Percentiles rank a stretch among this genome's conserved stretches.
phyloP scores from a whole-genome alignment of 192 early-diverging fungal species.

The Coemansia sp. region DNA sequence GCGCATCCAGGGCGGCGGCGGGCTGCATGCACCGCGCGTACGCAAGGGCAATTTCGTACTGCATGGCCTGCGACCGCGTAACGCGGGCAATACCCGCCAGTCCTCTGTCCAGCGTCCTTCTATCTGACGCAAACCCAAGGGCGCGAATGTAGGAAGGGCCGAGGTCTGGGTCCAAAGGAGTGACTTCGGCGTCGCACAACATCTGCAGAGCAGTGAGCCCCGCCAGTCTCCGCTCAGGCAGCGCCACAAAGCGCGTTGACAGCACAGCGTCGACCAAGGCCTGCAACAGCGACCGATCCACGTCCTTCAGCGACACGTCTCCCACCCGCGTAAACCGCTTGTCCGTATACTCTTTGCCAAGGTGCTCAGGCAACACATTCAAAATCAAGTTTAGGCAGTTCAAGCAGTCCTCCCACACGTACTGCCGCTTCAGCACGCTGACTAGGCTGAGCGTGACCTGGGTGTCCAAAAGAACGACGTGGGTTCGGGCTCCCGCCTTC shows the following conservation, averaged over 20 bases:
- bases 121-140: slow-evolving; percentile 31
- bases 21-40: slow-evolving; percentile 36
- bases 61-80: background rate
- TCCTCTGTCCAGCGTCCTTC: background rate
- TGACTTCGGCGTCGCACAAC: slow-evolving; percentile 20
- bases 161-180: background rate
- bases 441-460: slow-evolving; percentile 15
- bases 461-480: slow-evolving; percentile 19
- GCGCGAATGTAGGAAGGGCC: slow-evolving; percentile 18
- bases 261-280: slow-evolving; percentile 15
- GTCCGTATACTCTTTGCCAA: slow-evolving; percentile 7
- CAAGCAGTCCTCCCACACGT: slow-evolving; percentile 32
- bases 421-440: slow-evolving; percentile 2
- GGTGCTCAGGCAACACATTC: slow-evolving; percentile 11
- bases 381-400: slow-evolving; percentile 27
- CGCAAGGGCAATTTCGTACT: slow-evolving; percentile 28
- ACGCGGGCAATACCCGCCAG: background rate
- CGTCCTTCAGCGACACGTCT: background rate
- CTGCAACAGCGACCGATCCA: background rate
- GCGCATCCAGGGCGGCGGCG: background rate
- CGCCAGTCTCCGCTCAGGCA: slow-evolving; percentile 34
- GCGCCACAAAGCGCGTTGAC: slow-evolving; percentile 15
- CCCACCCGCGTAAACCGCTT: slow-evolving; percentile 13
- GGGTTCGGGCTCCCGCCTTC: background rate
- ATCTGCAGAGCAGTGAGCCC: slow-evolving; percentile 44